Evolutionary conservation across 2,329 filamentous ascomycete species (phyloP), one percentile per base, ranked within the genome.

Genomic region (Colletotrichum sp.): DNA sequence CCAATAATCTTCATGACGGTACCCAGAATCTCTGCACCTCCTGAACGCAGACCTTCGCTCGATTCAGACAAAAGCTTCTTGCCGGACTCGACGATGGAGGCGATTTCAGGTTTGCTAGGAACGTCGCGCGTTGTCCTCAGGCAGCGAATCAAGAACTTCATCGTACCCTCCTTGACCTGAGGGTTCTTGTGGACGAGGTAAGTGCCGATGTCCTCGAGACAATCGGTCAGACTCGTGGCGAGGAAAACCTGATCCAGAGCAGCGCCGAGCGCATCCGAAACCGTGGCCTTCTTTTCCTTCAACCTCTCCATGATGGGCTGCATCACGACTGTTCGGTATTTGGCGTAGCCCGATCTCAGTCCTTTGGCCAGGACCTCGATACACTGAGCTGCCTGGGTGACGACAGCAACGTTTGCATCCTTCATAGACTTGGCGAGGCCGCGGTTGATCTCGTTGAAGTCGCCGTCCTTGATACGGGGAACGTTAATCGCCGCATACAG

Each of bases 1-100:
- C 97, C 96, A 87, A 99, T 95, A 71, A 99, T 99, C 87, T 99
- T 99, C 97, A 98, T 99, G 66, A 99, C 85, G 0, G 96, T 98
- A 78, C 98, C 97, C 5, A 99, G 88, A 39, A 97, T 93, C 84
- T 99, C 97, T 16, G 96, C 96, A 83, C 96, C 97, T 34, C 95
- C 96, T 65, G 96, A 94, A 85, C 97, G 92, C 75, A 98, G 92
- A 5, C 91, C 93, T 80, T 98, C 96, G 79, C 93, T 96, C 0
- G 95, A 96, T 83, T 99, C 97, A 0, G 96, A 93, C 18, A 99
- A 89, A 9, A 99, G 88, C 84, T 98, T 99, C 81, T 96, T 98
- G 32, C 93, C 93, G 1, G 93, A 91, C 80, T 99, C 97, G n/a
- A 96, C 95, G 70, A 99, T 95, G 9, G 92, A 90, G 75, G 93